Base-by-base conservation (phyloP, 2,329 filamentous ascomycete species). In the Penicillium sp. region DNA sequence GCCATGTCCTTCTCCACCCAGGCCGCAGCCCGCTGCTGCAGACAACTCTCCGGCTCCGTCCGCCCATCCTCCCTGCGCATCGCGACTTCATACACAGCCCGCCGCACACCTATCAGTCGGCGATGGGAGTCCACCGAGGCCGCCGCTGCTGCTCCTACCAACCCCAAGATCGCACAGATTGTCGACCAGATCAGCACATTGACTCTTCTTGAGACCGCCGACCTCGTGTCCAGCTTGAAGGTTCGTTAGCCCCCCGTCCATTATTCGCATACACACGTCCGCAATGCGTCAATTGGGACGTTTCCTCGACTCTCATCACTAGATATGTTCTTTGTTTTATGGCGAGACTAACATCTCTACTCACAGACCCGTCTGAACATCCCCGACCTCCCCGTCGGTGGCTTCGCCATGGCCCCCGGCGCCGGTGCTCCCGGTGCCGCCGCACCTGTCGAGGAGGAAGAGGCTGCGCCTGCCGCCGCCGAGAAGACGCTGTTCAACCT, bases 181-280 rank as follows among this genome's bases (percentile, higher is more conserved):
- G 94, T 99, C 69, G 92, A 99, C 74, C 92, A 99, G 77, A 99
- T 99, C 75, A 95, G 92, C 77, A 87, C 94, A 83, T 87, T 99
- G 83, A 99, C 92, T 40, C 82, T 99, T 53, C 79, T 99, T 67
- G 95, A 99, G 83, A 99, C 94, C 35, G 92, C 95, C 52, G 94
- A 97, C 72, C 81, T 99, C 54, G 94, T 99, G 48, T 86, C 92
- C 48, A 90, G 86, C 75, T 80, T 99, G 71, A 99, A 99, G 89
- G 94, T 97, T 77, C 42, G 62, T 67, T 53, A 16, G 48, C 44
- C 35, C 28, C 28, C 20, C 24, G 39, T 36, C 46, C 42, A 42
- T 50, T 31, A 53, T 46, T 20, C 25, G 38, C 16, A 35, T 30
- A 35, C n/a, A 31, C 40, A 22, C 20, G 30, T 30, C 41, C 42